Percentiles rank a stretch among this genome's conserved stretches.
phyloP scores from a whole-genome alignment of 2,329 filamentous ascomycete species.

The Monilinia fructicola region DNA sequence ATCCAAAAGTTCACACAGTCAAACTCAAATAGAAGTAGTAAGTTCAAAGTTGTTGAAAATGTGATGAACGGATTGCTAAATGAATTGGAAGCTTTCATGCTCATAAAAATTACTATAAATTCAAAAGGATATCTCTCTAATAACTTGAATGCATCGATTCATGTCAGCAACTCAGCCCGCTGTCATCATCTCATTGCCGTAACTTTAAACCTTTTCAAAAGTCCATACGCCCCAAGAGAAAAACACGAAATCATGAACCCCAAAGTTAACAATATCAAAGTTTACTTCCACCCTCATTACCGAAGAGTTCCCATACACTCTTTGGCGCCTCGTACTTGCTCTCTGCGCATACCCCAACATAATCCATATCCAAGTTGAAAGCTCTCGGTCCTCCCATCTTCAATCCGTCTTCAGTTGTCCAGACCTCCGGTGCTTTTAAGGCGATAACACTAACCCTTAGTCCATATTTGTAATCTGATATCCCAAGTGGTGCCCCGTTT shows the following conservation, averaged over 20 bases:
- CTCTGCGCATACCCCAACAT: conserved; percentile 29
- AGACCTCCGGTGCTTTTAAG: conserved; percentile 51
- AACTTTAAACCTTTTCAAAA: too few species aligned
- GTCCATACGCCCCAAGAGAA: not conserved
- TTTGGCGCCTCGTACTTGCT: conserved; percentile 35
- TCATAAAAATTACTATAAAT: not conserved
- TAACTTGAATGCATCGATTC: not conserved
- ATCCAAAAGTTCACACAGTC: too few species aligned
- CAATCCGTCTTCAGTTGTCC: conserved; percentile 46
- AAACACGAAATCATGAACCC: not conserved
- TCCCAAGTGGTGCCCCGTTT: conserved; percentile 52
- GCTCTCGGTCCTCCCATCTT: conserved; percentile 45
- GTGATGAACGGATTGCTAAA: not conserved
- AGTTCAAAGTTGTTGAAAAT: not conserved
- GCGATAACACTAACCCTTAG: conserved; percentile 52
- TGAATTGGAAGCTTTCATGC: not conserved
- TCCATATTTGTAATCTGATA: conserved; percentile 53
- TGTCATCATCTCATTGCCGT: not conserved
- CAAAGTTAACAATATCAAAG: not conserved
- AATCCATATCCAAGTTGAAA: conserved; percentile 42
- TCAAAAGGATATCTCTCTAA: conserved; percentile 7
- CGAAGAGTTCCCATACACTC: conserved; percentile 39
- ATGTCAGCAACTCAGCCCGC: not conserved
- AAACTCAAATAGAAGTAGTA: too few species aligned
- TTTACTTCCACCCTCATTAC: not conserved